Percentiles rank a stretch among this genome's conserved stretches.
Conservation (phyloP, 108 stramenopile species). For the Nitzschia inconspicua region DNA sequence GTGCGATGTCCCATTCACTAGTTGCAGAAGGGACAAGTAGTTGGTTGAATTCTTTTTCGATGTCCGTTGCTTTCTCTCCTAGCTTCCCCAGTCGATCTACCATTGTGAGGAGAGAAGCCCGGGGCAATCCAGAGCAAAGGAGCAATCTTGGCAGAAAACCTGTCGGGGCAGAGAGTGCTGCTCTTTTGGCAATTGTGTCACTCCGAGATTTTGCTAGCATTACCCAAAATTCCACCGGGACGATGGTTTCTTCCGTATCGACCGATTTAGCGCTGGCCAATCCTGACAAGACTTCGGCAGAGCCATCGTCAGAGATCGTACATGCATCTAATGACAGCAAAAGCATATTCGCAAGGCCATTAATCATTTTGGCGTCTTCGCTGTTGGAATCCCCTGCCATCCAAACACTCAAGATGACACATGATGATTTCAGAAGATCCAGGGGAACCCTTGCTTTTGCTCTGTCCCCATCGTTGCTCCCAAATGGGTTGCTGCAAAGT, state of each 20-base stretch:
- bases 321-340: constrained; percentile 19
- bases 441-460: constrained; percentile 15
- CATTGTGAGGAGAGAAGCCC: constrained; percentile 59
- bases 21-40: constrained; percentile 55
- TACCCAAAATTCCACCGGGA: constrained; percentile 70
- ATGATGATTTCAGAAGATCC: constrained; percentile 35
- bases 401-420: constrained; percentile 50
- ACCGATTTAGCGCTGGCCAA: constrained; percentile 45
- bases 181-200: constrained; percentile 54
- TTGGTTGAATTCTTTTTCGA: constrained; percentile 33
- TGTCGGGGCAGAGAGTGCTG: constrained; percentile 61
- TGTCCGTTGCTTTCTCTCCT: constrained; percentile 40
- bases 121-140: constrained; percentile 71
- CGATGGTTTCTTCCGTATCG: constrained; percentile 24
- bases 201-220: constrained; percentile 62
- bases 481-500: constrained; percentile 3
- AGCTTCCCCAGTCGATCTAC: constrained; percentile 57
- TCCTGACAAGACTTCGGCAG: constrained; percentile 15
- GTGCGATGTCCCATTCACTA: constrained; percentile 63
- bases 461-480: neutral
- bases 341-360: constrained; percentile 38
- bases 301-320: constrained; percentile 12
- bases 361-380: constrained; percentile 3
- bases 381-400: constrained; percentile 21
- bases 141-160: constrained; percentile 62